Evolutionary conservation across 2,329 filamentous ascomycete genomes (phyloP), one percentile per base, ranked within the genome.

Genomic region (Aspergillus ochraceus): DNA sequence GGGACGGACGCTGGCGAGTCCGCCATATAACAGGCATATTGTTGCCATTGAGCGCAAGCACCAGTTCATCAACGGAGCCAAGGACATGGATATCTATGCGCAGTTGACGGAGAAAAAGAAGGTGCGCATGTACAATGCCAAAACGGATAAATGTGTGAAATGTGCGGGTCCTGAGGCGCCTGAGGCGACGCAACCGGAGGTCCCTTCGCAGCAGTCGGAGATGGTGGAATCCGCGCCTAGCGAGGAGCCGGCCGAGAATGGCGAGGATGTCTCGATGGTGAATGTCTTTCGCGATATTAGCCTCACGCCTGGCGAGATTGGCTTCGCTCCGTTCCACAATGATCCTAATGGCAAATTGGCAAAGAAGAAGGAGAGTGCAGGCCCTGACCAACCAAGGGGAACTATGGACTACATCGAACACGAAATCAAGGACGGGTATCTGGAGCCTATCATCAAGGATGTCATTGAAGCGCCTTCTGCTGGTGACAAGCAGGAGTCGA

Each of bases 41-140:
- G 87, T 98, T 57, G 95, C 94, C 1, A 92, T 99, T 36, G 95
- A 99, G 76, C 90, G 92, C 60, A 88, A 88, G 63, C 88, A 91
- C 69, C 87, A 90, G 68, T 97, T 97, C 70, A 96, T 98, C 61
- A 85, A 86, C 22, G 92, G 92, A 9, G 94, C 95, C 4, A 91
- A 88, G 73, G 86, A 85, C 17, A 91, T 96, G 71, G 95, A 99
- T 77, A 81, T 95, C n/a, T 79, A 88, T 61, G 92, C 93, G 0
- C 90, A 89, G 51, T 74, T 97, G 57, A 88, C 88, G 72, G 86
- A 90, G 66, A 84, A 90, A 66, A 90, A 89, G 73, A 86, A 88
- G 63, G 85, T 88, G 60, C 83, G 91, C 4, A 87, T 89, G 81
- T 83, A 90, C 54, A 96, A 96, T 73, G 95, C 95, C 80, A 96